Percentiles rank a stretch among this genome's conserved stretches.
These are phyloP conservation scores for Penicillium herquei DNA, from an alignment of 495 filamentous ascomycete genomes.

Conservation along the genomic window DNA sequence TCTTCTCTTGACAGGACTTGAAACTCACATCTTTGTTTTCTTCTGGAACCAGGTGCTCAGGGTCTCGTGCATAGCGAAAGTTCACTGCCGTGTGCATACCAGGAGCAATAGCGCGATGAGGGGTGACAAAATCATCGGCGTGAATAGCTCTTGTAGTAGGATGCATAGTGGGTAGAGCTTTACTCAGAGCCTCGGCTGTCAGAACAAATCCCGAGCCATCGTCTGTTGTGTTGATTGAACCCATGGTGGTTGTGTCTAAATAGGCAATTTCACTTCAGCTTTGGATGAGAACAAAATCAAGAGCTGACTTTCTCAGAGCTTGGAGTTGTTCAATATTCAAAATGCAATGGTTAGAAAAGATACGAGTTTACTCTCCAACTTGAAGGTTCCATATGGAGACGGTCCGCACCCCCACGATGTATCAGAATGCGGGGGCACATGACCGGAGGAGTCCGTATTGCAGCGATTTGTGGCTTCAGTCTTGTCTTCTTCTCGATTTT, in stretches of 20 bases:
- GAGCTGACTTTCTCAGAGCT: no score
- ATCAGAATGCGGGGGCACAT: constrained; percentile 2
- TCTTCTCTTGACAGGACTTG: neutral
- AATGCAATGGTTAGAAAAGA: no score
- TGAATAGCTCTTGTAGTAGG: constrained; percentile 19
- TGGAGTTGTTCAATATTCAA: no score
- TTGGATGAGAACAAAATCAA: no score
- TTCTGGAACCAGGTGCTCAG: constrained; percentile 14
- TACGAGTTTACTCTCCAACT: no score
- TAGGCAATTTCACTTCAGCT: neutral
- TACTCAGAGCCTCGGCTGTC: constrained; percentile 11
- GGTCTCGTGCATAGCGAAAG: constrained; percentile 19
- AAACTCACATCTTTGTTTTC: constrained; percentile 19
- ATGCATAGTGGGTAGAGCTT: constrained; percentile 14
- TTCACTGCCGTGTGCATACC: constrained; percentile 23
- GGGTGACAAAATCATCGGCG: constrained; percentile 19
- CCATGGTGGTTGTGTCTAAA: constrained; percentile 7
- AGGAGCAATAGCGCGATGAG: constrained; percentile 19
- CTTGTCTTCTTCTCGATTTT: no score
- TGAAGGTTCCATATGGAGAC: neutral
- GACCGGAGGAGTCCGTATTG: constrained; percentile 7
- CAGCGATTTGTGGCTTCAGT: neutral
- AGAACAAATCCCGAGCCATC: constrained; percentile 11
- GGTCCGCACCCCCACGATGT: neutral
- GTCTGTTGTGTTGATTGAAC: constrained; percentile 1